Evolutionary conservation across 345 rosid species (phyloP).

Genomic region (Bruguiera gymnorhiza): DNA sequence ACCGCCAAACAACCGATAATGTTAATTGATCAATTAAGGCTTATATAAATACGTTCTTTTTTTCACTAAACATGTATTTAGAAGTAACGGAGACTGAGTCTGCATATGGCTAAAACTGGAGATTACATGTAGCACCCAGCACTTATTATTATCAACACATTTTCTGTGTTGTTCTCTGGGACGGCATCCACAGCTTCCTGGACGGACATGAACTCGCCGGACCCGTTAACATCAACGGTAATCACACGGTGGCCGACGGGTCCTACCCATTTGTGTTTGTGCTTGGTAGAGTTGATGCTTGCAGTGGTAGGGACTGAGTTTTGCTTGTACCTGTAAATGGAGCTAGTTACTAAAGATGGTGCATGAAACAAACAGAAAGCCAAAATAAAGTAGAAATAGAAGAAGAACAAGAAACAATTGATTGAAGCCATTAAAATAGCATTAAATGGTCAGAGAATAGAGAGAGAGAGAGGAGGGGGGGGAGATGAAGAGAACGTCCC

Average conservation of each 20-base stretch:
- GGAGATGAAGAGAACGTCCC: constrained; percentile 12
- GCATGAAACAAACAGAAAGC: constrained; percentile 25
- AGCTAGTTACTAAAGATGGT: constrained; percentile 31
- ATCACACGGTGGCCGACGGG: constrained; percentile 72
- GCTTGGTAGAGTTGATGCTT: constrained; percentile 33
- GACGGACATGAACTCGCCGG: constrained; percentile 61
- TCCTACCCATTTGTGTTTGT: constrained; percentile 62
- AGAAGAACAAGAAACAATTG: constrained; percentile 19
- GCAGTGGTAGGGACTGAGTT: constrained; percentile 11
- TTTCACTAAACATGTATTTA: too few relatives aligned
- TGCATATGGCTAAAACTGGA: background rate
- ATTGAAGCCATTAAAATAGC: constrained; percentile 39
- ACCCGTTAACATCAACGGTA: constrained; percentile 59
- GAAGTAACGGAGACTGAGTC: too few relatives aligned
- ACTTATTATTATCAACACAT: constrained; percentile 54
- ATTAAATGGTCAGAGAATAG: constrained; percentile 13
- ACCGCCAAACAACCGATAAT: background rate
- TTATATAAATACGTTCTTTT: too few relatives aligned
- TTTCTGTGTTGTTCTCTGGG: constrained; percentile 58
- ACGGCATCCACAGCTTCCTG: constrained; percentile 83
- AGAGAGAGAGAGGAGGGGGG: too few relatives aligned
- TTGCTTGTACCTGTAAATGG: constrained; percentile 23
- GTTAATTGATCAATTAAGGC: background rate
- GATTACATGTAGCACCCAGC: constrained; percentile 69
- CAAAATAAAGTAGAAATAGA: constrained; percentile 16